Conservation (phyloP, 805 yeast species). For the Pichia paraexigua region DNA sequence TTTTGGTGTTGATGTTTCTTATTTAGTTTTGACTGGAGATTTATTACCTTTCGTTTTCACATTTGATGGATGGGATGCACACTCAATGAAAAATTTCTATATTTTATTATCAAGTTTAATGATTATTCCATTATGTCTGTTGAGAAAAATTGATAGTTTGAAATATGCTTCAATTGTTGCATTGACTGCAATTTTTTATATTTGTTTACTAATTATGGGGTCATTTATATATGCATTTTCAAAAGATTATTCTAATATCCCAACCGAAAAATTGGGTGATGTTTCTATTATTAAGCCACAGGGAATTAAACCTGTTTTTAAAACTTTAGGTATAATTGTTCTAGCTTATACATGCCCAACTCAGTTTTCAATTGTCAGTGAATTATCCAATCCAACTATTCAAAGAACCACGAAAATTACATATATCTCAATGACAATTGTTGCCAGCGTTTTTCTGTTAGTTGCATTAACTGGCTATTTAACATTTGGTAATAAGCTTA, state of each 20-base stretch:
- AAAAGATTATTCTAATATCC: constrained; percentile 33
- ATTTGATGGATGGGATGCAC: constrained; percentile 29
- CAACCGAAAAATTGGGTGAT: constrained; percentile 34
- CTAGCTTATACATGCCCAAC: constrained; percentile 82
- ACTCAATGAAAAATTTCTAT: constrained; percentile 39
- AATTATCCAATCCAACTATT: constrained; percentile 47
- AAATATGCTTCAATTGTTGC: constrained; percentile 68
- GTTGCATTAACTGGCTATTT: constrained; percentile 67
- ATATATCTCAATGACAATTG: constrained; percentile 40
- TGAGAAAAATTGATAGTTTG: constrained; percentile 58
- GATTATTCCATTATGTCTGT: constrained; percentile 55
- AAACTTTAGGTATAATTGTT: constrained; percentile 66
- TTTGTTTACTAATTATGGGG: constrained; percentile 46
- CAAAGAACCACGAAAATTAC: constrained; percentile 40
- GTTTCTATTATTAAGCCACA: constrained; percentile 36
- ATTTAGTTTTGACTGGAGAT: constrained; percentile 70
- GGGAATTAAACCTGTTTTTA: constrained; percentile 37
- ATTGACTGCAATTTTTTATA: constrained; percentile 54
- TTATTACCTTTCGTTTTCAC: constrained; percentile 51
- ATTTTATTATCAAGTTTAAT: constrained; percentile 44
- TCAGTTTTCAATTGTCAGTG: constrained; percentile 69
- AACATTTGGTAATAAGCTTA: constrained; percentile 58
- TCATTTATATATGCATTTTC: constrained; percentile 33
- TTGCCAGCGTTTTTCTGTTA: constrained; percentile 48
- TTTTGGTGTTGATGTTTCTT: constrained; percentile 69